These are phyloP conservation scores for Picea sitchensis DNA, from an alignment of 75 land plant genomes.

Conservation along the genomic window DNA sequence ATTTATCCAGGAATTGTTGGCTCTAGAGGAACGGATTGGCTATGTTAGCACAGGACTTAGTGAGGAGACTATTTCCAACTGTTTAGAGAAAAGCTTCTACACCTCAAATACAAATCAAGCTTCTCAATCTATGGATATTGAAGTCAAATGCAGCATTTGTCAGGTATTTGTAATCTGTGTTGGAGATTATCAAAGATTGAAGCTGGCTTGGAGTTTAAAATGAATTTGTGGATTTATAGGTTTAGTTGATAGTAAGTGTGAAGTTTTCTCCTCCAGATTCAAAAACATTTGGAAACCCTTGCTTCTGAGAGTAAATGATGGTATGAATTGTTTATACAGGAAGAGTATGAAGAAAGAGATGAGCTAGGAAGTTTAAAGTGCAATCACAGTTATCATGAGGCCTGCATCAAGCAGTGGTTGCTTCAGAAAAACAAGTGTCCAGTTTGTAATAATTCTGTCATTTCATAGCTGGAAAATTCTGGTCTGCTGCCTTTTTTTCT, in stretches of 20 bases:
- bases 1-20: slow-evolving; percentile 43
- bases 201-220: background rate
- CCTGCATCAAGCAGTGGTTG: slow-evolving; percentile 73
- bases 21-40: slow-evolving; percentile 55
- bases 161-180: slow-evolving; percentile 30
- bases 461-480: background rate
- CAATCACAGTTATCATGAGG: slow-evolving; percentile 59
- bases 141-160: slow-evolving; percentile 57
- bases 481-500: background rate
- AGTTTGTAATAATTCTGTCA: slow-evolving; percentile 45
- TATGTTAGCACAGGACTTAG: slow-evolving; percentile 45
- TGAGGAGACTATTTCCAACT: slow-evolving; percentile 19
- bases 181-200: background rate
- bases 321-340: slow-evolving; percentile 34
- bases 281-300: background rate
- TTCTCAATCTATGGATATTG: slow-evolving; percentile 1
- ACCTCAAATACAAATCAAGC: background rate
- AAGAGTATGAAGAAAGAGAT: slow-evolving; percentile 61
- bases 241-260: background rate
- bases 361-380: slow-evolving; percentile 58
- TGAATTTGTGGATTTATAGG: background rate
- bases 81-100: slow-evolving; percentile 17
- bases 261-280: background rate
- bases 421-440: slow-evolving; percentile 67
- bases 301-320: background rate